Evolutionary conservation across 768 basidiomycete genomes (phyloP), one percentile per base, ranked within the genome.

Genomic region (Xerocomellus chrysenteron): DNA sequence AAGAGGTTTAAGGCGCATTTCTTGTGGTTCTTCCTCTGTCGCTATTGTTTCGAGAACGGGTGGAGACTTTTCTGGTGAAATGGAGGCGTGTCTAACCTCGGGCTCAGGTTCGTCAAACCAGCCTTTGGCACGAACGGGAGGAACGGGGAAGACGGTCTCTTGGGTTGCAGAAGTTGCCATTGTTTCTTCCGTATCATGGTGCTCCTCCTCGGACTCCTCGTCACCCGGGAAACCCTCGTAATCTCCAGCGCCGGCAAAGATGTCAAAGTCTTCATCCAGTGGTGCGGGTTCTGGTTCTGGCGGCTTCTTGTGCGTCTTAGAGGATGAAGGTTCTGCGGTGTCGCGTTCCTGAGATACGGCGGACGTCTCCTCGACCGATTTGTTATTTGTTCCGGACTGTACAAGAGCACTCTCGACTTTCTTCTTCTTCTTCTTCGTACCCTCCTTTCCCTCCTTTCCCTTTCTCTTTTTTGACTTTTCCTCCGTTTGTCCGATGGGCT

Each of bases 231-330:
- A 68, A 2, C 90, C 90, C 50, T 87, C 80, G 66, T 95, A 97
- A 47, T 92, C 91, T 10, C 87, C 93, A 5, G 84, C 90, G 51
- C 76, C 94, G 2, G 84, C 89, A 68, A 97, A 97, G 42, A 97
- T 95, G 66, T 96, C 90, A 41, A 92, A 81, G 50, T 92, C 84
- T 19, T 84, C 84, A n/a, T 76, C 58, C 7, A 75, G 71, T 55
- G 68, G 62, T 6, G 65, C 57, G 6, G 54, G 58, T 33, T 65
- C 68, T 0, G 33, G 57, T 47, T 67, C 61, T 33, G 52, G 54
- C 32, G n/a, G 62, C 13, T 50, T 63, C 50, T 17, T 44, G 2
- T 17, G 19, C 40, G 12, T 58, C 12, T 52, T 60, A 50, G 62
- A 48, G 2, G 58, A 47, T 8, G 44, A 56, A 21, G 51, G 40